Percentiles rank a stretch among this genome's conserved stretches.
These are phyloP conservation scores for Fusarium musae DNA, from an alignment of 2,329 filamentous ascomycete species.

Conservation along the genomic window DNA sequence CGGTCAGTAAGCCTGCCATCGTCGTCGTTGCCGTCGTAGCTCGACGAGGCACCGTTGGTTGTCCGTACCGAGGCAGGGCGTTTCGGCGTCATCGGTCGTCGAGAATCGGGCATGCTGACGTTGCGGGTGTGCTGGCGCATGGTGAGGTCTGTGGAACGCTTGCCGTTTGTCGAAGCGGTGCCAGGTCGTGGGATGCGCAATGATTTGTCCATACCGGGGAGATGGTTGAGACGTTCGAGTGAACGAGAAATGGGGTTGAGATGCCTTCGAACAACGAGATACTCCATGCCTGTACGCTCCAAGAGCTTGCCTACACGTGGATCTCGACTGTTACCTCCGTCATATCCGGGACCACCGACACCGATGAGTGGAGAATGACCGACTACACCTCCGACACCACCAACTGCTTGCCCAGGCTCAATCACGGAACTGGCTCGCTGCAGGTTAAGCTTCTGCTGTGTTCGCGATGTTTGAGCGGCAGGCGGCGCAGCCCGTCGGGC, in stretches of 20 bases:
- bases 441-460: constrained; percentile 80
- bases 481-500: constrained; percentile 54
- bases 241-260: constrained; percentile 77
- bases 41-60: constrained; percentile 54
- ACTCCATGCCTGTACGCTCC: constrained; percentile 77
- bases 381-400: constrained; percentile 51
- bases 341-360: constrained; percentile 65
- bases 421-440: constrained; percentile 79
- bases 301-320: constrained; percentile 72
- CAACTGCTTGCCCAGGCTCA: constrained; percentile 66
- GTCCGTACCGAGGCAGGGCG: constrained; percentile 52
- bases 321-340: constrained; percentile 63
- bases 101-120: constrained; percentile 52
- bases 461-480: constrained; percentile 69
- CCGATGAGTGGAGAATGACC: constrained; percentile 61
- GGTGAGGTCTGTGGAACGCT: constrained; percentile 45
- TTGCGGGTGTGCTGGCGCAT: constrained; percentile 55
- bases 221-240: constrained; percentile 57
- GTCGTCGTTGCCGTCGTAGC: constrained; percentile 60
- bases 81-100: constrained; percentile 46
- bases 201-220: constrained; percentile 63
- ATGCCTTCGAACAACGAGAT: constrained; percentile 77
- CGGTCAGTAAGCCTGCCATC: constrained; percentile 53
- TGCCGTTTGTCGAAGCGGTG: constrained; percentile 53
- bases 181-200: constrained; percentile 59